Evolutionary conservation across 1,284 basidiomycete genomes (phyloP).

Genomic region (Coriolopsis trogii): DNA sequence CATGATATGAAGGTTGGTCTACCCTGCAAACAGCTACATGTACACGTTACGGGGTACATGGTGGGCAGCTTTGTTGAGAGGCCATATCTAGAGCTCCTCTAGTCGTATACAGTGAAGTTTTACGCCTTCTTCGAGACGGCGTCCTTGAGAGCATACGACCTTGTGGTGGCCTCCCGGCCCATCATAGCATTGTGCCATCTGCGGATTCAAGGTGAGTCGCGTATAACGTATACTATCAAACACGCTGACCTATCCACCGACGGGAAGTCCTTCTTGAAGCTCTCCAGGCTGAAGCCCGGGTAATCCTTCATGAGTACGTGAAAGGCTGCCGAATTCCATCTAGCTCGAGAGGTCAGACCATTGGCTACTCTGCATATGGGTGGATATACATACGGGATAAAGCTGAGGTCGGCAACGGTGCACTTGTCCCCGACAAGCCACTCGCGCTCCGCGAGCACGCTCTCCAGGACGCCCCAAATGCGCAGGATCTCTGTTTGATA

Average conservation of each 20-base stretch:
- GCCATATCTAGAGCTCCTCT: too few relatives aligned
- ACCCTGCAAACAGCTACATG: too few relatives aligned
- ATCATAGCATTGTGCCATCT: slow-evolving; percentile 5
- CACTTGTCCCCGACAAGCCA: slow-evolving; percentile 12
- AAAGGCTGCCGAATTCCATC: neutral
- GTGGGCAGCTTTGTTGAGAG: too few relatives aligned
- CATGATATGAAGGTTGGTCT: too few relatives aligned
- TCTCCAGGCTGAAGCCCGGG: neutral
- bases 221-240: neutral
- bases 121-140: too few relatives aligned
- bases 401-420: slow-evolving; percentile 10
- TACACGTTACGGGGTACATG: too few relatives aligned
- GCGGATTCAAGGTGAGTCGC: neutral
- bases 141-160: neutral
- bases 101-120: too few relatives aligned
- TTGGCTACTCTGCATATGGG: neutral
- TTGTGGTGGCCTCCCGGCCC: neutral
- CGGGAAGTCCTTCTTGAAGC: slow-evolving; percentile 7
- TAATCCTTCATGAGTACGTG: neutral
- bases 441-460: slow-evolving; percentile 18
- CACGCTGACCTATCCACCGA: slow-evolving; percentile 9
- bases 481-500: slow-evolving; percentile 26
- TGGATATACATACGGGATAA: neutral
- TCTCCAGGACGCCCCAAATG: slow-evolving; percentile 37
- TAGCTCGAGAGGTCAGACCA: too few relatives aligned